Base-by-base conservation (phyloP, 306 rosid species). In the Oemleria cerasiformis region DNA sequence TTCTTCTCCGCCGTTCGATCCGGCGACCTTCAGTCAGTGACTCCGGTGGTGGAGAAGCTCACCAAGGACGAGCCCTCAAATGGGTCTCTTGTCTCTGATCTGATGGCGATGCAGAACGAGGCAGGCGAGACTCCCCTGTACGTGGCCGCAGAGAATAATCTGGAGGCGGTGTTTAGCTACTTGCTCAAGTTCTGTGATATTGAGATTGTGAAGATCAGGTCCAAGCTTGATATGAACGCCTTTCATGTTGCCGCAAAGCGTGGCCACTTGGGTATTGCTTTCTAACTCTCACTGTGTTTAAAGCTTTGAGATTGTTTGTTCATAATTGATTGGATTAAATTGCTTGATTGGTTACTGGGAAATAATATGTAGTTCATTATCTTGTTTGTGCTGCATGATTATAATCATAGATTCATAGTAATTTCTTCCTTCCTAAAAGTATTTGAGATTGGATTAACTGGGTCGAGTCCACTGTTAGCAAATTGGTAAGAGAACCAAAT, bases 241-340 rank as follows among this genome's bases (percentile, higher is more conserved):
- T 85, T 94, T 74, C 97, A 91, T 21, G 86, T 87, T 44, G 98
- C 98, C 19, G 92, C 98, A 9, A 94, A 91, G 85, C 84, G 75
- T 44, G 97, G 98, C 55, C 83, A 91, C 75, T 82, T 91, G 47
- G 97, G 98, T 91, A 84, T 25, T 55, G 54, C 16, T 75, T 42
- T 77, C 12, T 21, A 42, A 49, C 59, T 73, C 50, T 71, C 16
- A 15, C 41, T 56, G 17, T 20, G 13, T 2, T 30, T 45, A 71
- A 71, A 16, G 47, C 60, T 47, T 39, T 30, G 36, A 30, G 36
- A 30, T 12, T 17, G 19, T 38, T 51, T 15, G 8, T n/a, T 48
- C n/a, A 67, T 57, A 5, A 3, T 17, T 68, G 9, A 39, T 68
- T 54, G 60, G 7, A 11, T 67, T 67, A 30, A 30, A 30, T 30